Evolutionary conservation across 192 early-diverging fungal species (phyloP).

Genomic region (Phycomyces nitens): DNA sequence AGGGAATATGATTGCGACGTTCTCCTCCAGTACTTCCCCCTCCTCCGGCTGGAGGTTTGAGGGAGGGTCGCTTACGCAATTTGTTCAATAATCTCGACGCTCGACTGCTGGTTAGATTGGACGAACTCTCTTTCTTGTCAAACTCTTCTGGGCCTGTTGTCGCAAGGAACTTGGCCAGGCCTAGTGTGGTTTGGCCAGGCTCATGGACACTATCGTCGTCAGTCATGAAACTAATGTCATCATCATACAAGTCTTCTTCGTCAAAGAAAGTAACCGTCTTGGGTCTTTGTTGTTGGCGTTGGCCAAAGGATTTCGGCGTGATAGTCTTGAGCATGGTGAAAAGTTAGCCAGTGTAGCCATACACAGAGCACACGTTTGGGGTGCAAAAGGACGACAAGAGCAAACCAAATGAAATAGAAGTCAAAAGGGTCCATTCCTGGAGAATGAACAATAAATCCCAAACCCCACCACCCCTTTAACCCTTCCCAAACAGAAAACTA

Average conservation of each 20-base stretch:
- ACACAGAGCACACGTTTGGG: not conserved
- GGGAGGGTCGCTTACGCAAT: conserved; percentile 11
- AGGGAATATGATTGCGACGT: conserved; percentile 13
- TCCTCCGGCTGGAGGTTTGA: not conserved
- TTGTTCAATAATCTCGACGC: conserved; percentile 20
- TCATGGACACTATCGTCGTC: not conserved
- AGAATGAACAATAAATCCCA: too few species aligned
- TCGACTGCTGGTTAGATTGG: not conserved
- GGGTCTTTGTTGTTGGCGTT: not conserved
- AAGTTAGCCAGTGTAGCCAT: not conserved
- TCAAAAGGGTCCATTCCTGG: too few species aligned
- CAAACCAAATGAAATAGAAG: too few species aligned
- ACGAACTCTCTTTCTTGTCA: not conserved
- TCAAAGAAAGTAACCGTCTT: conserved; percentile 2
- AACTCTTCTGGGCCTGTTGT: conserved; percentile 21
- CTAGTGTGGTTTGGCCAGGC: not conserved
- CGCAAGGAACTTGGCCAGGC: conserved; percentile 18
- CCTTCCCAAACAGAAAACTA: too few species aligned
- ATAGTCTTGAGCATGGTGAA: not conserved
- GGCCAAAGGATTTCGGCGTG: not conserved
- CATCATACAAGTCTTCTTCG: conserved; percentile 1
- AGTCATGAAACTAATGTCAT: conserved; percentile 2
- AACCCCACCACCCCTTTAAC: too few species aligned
- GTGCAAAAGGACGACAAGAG: too few species aligned
- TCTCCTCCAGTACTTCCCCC: not conserved